Base-by-base conservation (phyloP, 225 moss, liverwort and hornwort genomes). In the Anthoceros angustus region DNA sequence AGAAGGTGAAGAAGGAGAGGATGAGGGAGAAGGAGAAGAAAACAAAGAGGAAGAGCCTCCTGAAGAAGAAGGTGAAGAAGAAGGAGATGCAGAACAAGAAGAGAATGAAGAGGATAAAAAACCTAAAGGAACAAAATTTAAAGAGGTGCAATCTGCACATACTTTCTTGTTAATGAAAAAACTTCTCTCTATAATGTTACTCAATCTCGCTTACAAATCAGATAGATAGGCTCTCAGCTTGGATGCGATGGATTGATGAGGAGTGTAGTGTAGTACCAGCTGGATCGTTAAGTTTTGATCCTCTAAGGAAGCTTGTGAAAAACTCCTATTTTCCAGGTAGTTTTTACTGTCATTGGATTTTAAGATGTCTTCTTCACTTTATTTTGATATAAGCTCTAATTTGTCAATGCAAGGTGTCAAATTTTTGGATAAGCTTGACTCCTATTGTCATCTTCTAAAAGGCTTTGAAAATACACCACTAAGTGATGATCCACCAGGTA, bases 241-340 rank as follows among this genome's bases (percentile, higher is more conserved):
- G 88, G 72, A 92, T 98, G 92, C 82, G 79, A 74, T 92, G 88
- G 95, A 75, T 98, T 20, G 87, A 98, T 62, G 89, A 98, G 72
- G 92, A 98, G 67, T 98, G 98, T 68, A 91, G 89, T 42, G 98
- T 98, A 32, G 78, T 89, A 39, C 98, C 98, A 39, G 66, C 84
- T 6, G 87, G 92, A 5, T 70, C 80, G 40, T 77, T 98, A 61
- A 85, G 85, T 48, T 80, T 92, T 49, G 88, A 89, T 68, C 84
- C 89, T 15, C 77, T 72, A 45, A 83, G 79, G 41, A 68, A 60
- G 39, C 87, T 98, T 18, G 79, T 92, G 15, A 82, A 77, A 63
- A 98, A 98, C 64, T 55, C 67, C 2, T 74, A 81, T 26, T 92
- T 98, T 72, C 84, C 92, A 61, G 98, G 92, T 91, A 63, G 12